Evolutionary conservation across 2,329 filamentous ascomycete species (phyloP).

Genomic region (Botrytis fabae): DNA sequence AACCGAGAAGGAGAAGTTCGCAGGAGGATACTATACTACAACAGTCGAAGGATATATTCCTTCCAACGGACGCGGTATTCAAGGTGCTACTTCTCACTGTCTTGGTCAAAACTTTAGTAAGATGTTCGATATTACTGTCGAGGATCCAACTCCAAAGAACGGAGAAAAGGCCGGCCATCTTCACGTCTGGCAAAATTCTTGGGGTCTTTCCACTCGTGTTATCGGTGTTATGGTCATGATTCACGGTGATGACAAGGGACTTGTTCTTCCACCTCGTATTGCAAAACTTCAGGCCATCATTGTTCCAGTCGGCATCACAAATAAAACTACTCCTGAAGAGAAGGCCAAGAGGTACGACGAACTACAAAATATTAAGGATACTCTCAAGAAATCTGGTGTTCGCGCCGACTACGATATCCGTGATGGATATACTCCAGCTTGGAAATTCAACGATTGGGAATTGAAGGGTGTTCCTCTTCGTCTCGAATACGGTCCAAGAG

Average conservation of each 20-base stretch:
- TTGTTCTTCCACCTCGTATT: conserved; percentile 89
- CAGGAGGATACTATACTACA: conserved; percentile 93
- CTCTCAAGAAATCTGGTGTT: conserved; percentile 71
- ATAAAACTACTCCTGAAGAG: conserved; percentile 80
- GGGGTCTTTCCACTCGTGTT: conserved; percentile 94
- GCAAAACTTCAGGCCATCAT: conserved; percentile 83
- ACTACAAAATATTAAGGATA: conserved; percentile 67
- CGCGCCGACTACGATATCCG: conserved; percentile 80
- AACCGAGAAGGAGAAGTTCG: conserved; percentile 98
- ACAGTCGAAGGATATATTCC: conserved; percentile 98
- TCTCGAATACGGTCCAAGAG: conserved; percentile 94
- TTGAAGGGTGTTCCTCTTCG: conserved; percentile 92
- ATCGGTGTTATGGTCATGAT: conserved; percentile 99
- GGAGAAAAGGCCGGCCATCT: conserved; percentile 77
- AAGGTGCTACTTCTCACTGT: conserved; percentile 87
- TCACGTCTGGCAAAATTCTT: conserved; percentile 97
- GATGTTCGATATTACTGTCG: conserved; percentile 98
- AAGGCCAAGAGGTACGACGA: conserved; percentile 73
- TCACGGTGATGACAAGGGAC: conserved; percentile 91
- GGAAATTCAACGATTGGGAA: conserved; percentile 99
- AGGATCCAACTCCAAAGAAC: conserved; percentile 74
- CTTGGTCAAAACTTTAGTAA: conserved; percentile 98
- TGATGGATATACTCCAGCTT: conserved; percentile 88
- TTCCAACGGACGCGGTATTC: conserved; percentile 91
- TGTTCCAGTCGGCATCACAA: conserved; percentile 89